phyloP scores from a whole-genome alignment of 495 filamentous ascomycete species.

The Penicillium herquei region DNA sequence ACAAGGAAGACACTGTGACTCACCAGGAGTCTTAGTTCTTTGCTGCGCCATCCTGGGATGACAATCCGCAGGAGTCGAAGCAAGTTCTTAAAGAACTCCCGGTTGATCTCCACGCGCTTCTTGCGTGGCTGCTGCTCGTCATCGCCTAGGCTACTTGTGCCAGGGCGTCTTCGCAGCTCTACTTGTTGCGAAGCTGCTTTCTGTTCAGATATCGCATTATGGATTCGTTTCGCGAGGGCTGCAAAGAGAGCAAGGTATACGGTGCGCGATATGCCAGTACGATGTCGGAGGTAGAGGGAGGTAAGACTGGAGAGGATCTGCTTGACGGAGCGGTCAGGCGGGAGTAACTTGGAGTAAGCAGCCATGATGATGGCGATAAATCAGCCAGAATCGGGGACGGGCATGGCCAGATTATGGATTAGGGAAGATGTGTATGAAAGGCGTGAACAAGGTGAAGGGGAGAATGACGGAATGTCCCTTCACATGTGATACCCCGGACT shows the following conservation, averaged over 20 bases:
- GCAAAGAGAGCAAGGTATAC: conserved; percentile 91
- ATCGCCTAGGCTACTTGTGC: conserved; percentile 51
- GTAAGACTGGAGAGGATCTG: conserved; percentile 71
- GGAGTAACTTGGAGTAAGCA: conserved; percentile 73
- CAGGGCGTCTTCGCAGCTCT: conserved; percentile 55
- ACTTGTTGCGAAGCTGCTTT: conserved; percentile 82
- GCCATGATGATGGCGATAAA: conserved; percentile 56
- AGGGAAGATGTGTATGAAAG: conserved; percentile 1
- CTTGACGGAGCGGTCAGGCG: conserved; percentile 69
- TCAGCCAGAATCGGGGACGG: conserved; percentile 32
- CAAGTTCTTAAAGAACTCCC: conserved; percentile 90
- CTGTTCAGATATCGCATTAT: conserved; percentile 88
- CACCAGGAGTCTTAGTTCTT: conserved; percentile 79
- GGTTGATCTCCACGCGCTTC: conserved; percentile 82
- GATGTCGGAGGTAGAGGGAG: conserved; percentile 75
- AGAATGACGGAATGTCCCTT: conserved; percentile 9
- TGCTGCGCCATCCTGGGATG: conserved; percentile 84
- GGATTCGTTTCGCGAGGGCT: conserved; percentile 83
- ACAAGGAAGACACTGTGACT: conserved; percentile 89
- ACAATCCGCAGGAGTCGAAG: conserved; percentile 79
- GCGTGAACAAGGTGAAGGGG: conserved; percentile 1
- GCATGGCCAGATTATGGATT: conserved; percentile 27
- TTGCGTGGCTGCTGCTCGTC: conserved; percentile 59
- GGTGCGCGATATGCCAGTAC: conserved; percentile 83
- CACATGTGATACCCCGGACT: conserved; percentile 32